Base-by-base conservation (phyloP, 2,329 filamentous ascomycete genomes). In the Didymella pomorum region DNA sequence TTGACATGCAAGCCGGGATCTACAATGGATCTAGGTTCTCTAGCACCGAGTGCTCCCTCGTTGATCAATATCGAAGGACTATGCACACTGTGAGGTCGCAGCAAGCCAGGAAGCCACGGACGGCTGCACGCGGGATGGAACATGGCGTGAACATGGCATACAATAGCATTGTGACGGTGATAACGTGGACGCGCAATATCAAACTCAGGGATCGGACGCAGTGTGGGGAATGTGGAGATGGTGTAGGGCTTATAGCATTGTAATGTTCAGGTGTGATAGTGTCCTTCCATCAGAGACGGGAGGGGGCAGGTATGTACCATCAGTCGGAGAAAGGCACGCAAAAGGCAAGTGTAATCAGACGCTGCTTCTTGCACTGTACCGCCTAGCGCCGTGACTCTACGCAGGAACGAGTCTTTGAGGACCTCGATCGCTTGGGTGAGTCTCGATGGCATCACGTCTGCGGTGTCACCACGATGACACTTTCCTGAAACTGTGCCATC, bases 91-190 rank as follows among this genome's bases (percentile, higher is more conserved):
- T 21, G 45, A 55, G 35, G 45, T 56, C 2, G 52, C 31, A 56
- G 39, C 33, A 39, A 44, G 35, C 26, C 44, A 54, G n/a, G 26
- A 23, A 52, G 50, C 23, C 41, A 43, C 43, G 28, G 21, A 37
- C 50, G 50, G 56, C 49, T 45, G 50, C 56, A 50, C 45, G 50
- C 56, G 56, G 50, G 56, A 58, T 58, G 50, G 37, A 50, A 58
- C 56, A 50, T 53, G 56, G 41, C 56, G 50, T 26, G 20, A 31
- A 25, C 31, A 49, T 45, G 28, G 29, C 56, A 29, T 20, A 44
- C 39, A 46, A 53, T 45, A 37, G 37, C 56, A 50, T 50, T 45
- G 45, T 50, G 9, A 58, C 56, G 5, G 29, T 46, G 35, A 42
- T 16, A 23, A 9, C 42, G 31, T 21, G 28, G 28, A 28, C 31